These are phyloP conservation scores for Rubia balearica DNA, from an alignment of 305 asterid species.

Conservation along the genomic window DNA sequence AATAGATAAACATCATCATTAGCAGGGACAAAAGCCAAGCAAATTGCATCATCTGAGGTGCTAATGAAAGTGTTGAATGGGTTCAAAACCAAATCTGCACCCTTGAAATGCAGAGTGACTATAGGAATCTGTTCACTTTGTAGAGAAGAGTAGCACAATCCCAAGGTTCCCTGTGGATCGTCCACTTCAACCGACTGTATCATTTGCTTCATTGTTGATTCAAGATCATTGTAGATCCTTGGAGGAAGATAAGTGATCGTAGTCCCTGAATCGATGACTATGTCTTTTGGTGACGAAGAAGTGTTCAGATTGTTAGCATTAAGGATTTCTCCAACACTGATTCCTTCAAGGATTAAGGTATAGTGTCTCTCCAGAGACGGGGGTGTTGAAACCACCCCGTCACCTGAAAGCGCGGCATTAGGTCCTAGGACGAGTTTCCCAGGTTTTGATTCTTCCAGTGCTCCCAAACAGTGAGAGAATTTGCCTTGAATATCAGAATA, in stretches of 20 bases:
- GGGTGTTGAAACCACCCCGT: slow-evolving; percentile 43
- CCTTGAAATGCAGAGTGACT: slow-evolving; percentile 29
- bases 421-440: slow-evolving; percentile 41
- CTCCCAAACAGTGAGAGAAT: slow-evolving; percentile 48
- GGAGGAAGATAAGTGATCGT: slow-evolving; percentile 31
- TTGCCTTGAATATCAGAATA: slow-evolving; percentile 18
- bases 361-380: slow-evolving; percentile 20
- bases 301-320: not conserved
- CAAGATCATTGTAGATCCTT: slow-evolving; percentile 18
- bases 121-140: slow-evolving; percentile 16
- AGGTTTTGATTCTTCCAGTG: slow-evolving; percentile 11
- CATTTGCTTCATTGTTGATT: slow-evolving; percentile 1
- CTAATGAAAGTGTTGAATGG: slow-evolving; percentile 20
- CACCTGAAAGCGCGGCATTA: slow-evolving; percentile 26
- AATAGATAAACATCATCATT: slow-evolving; percentile 14
- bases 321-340: slow-evolving; percentile 31
- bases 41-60: slow-evolving; percentile 12
- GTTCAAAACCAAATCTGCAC: slow-evolving; percentile 34
- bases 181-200: slow-evolving; percentile 15
- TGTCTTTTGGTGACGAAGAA: slow-evolving; percentile 19
- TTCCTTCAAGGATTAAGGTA: slow-evolving; percentile 32
- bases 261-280: slow-evolving; percentile 47
- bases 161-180: slow-evolving; percentile 19
- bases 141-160: slow-evolving; percentile 25
- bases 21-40: slow-evolving; percentile 29